phyloP scores from a whole-genome alignment of 2,329 filamentous ascomycete genomes.

The Metarhizium robertsii region DNA sequence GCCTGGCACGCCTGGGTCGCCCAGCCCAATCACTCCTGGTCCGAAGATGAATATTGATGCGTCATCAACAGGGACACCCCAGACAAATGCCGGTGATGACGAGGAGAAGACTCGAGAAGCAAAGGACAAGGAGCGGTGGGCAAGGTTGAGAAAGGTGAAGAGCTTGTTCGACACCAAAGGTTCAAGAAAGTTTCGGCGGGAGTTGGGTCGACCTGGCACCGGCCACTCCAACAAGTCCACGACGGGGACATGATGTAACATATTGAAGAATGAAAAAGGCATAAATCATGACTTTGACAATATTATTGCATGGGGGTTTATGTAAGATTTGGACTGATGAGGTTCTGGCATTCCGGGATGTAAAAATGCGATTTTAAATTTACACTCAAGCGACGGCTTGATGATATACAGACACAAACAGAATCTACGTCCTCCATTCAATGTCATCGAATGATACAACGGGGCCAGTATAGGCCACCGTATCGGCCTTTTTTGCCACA shows the following conservation, averaged over 20 bases:
- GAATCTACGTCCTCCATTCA: slow-evolving; percentile 20
- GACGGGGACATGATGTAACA: slow-evolving; percentile 3
- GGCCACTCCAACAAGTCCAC: slow-evolving; percentile 17
- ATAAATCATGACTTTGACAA: not conserved
- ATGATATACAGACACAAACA: slow-evolving; percentile 1
- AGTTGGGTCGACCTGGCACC: slow-evolving; percentile 33
- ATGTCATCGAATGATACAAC: slow-evolving; percentile 31
- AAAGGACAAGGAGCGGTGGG: slow-evolving; percentile 66
- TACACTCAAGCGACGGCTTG: not conserved
- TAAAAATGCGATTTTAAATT: not conserved
- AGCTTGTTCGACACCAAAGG: slow-evolving; percentile 61
- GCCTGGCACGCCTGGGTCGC: slow-evolving; percentile 7
- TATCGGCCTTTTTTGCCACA: slow-evolving; percentile 26
- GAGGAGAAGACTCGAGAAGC: slow-evolving; percentile 37
- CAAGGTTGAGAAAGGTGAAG: slow-evolving; percentile 61
- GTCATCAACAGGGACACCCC: slow-evolving; percentile 5
- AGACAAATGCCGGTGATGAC: slow-evolving; percentile 17
- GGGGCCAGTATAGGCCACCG: slow-evolving; percentile 24
- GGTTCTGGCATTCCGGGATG: not conserved
- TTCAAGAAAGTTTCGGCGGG: slow-evolving; percentile 39
- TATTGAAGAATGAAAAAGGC: not conserved
- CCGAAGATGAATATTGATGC: slow-evolving; percentile 1
- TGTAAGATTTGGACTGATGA: not conserved
- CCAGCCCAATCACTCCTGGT: slow-evolving; percentile 9
- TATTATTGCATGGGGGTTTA: not conserved